Percentiles rank a stretch among this genome's conserved stretches.
Conservation (phyloP, 495 filamentous ascomycete species). For the Neurospora intermedia region DNA sequence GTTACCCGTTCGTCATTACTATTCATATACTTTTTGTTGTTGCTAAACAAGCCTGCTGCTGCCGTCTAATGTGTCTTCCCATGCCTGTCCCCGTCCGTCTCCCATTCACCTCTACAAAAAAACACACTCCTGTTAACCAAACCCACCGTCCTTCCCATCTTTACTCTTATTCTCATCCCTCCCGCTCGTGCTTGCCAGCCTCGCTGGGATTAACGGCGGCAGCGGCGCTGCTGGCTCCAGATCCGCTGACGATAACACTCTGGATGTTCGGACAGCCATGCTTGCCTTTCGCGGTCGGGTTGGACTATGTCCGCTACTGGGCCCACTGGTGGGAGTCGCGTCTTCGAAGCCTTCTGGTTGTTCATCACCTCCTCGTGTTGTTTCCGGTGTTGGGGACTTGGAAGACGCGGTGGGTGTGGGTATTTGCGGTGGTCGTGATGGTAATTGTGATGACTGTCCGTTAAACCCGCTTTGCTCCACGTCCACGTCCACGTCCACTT, state of each 20-base stretch:
- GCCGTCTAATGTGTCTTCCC: background rate
- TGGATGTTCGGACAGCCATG: background rate
- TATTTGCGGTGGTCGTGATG: background rate
- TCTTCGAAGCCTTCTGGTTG: slow-evolving; percentile 30
- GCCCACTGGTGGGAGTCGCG: slow-evolving; percentile 2
- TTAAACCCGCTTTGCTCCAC: background rate
- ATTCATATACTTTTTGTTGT: background rate
- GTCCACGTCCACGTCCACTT: background rate
- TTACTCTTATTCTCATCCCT: background rate
- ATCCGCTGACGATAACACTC: background rate
- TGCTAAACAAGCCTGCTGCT: background rate
- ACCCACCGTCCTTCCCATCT: background rate
- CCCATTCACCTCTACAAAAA: background rate
- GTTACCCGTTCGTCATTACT: background rate
- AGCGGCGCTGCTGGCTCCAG: slow-evolving; percentile 26
- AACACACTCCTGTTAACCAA: background rate
- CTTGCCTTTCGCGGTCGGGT: background rate
- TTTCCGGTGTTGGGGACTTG: background rate
- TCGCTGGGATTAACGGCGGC: slow-evolving; percentile 10
- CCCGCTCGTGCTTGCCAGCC: background rate
- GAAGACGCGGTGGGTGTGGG: background rate
- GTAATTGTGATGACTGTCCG: background rate
- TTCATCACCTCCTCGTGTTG: background rate
- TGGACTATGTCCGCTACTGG: slow-evolving; percentile 9
- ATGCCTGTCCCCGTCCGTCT: background rate